Conservation (phyloP, 768 basidiomycete genomes). For the Dictyophora rubrovolvata region DNA sequence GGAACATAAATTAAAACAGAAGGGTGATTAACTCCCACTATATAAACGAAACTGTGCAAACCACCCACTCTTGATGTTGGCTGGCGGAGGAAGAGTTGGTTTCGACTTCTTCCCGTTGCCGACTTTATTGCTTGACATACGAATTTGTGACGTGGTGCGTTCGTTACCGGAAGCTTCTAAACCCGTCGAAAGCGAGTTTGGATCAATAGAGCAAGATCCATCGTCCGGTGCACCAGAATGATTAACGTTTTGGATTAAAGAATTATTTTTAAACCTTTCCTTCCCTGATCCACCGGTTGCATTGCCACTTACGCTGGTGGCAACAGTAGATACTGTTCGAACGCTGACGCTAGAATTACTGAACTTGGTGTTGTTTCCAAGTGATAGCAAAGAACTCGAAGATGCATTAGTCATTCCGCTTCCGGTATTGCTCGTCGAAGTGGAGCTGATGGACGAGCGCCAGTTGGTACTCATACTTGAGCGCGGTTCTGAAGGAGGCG, state of each 20-base stretch:
- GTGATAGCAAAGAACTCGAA: conserved; percentile 21
- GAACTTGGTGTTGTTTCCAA: conserved; percentile 41
- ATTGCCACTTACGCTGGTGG: conserved; percentile 63
- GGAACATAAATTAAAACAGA: conserved; percentile 9
- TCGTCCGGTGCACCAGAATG: not conserved
- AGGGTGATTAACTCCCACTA: not conserved
- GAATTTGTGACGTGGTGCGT: not conserved
- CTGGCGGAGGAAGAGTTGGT: conserved; percentile 20
- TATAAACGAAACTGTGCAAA: conserved; percentile 3
- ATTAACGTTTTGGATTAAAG: not conserved
- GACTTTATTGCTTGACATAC: not conserved
- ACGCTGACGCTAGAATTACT: conserved; percentile 56
- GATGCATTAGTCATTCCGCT: conserved; percentile 63
- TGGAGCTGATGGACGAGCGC: conserved; percentile 46
- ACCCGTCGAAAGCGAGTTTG: conserved; percentile 23
- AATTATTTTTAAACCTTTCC: not conserved
- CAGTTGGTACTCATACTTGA: conserved; percentile 15
- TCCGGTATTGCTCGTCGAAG: conserved; percentile 69
- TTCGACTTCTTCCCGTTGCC: conserved; percentile 11
- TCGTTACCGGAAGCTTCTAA: not conserved
- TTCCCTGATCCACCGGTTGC: not conserved
- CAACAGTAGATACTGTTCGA: conserved; percentile 68
- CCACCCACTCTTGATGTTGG: conserved; percentile 72
- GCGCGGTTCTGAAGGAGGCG: conserved; percentile 19
- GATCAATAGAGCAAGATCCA: conserved; percentile 16